Conservation (phyloP, 2,329 filamentous ascomycete genomes). For the Aureobasidium sp. region DNA sequence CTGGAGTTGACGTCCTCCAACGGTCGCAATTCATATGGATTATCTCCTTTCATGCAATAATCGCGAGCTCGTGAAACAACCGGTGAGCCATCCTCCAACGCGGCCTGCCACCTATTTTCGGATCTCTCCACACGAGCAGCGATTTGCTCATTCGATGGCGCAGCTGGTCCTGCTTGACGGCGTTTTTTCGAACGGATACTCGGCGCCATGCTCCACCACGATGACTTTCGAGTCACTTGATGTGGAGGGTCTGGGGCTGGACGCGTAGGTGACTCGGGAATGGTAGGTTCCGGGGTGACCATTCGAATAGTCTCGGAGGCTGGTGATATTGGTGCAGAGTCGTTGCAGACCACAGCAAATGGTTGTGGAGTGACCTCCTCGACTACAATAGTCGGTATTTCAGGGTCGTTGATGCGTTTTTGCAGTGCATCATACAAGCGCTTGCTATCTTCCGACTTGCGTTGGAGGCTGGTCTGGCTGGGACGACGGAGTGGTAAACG, state of each 20-base stretch:
- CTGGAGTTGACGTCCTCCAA: constrained; percentile 19
- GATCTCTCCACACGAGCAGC: constrained; percentile 33
- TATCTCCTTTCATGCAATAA: constrained; percentile 21
- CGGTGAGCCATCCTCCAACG: constrained; percentile 32
- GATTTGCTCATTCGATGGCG: constrained; percentile 34
- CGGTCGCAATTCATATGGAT: constrained; percentile 28
- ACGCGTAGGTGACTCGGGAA: neutral
- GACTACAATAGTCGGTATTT: constrained; percentile 25
- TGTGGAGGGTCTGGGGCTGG: neutral
- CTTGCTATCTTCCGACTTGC: constrained; percentile 45
- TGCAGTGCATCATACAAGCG: constrained; percentile 56
- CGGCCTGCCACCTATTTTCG: constrained; percentile 36
- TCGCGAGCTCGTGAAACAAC: constrained; percentile 27
- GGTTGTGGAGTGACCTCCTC: neutral
- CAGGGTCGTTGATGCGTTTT: constrained; percentile 45
- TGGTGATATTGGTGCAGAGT: neutral
- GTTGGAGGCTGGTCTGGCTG: constrained; percentile 25
- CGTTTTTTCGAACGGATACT: constrained; percentile 11
- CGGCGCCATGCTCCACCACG: constrained; percentile 8
- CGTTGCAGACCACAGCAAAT: neutral
- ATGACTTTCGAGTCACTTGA: constrained; percentile 2
- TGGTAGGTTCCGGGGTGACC: constrained; percentile 24
- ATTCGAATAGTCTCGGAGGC: constrained; percentile 29
- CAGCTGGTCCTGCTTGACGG: neutral
- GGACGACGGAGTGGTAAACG: constrained; percentile 24